Evolutionary conservation across 148 eudicot genomes (phyloP).

Genomic region (Tetragonia tetragonoides): DNA sequence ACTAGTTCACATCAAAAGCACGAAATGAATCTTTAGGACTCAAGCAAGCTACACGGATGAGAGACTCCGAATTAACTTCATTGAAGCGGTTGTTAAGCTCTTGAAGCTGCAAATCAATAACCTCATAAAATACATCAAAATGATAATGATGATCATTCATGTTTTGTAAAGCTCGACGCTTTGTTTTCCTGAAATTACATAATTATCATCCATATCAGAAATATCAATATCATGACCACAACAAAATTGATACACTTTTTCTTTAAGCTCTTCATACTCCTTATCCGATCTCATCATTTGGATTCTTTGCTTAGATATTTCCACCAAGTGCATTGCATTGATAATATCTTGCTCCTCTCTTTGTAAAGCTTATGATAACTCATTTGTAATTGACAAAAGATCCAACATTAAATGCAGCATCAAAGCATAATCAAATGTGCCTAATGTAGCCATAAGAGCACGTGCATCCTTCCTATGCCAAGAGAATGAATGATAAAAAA

Average conservation of each 20-base stretch:
- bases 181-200: background rate
- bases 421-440: background rate
- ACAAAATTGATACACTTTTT: constrained; percentile 24
- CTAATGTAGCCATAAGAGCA: background rate
- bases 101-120: constrained; percentile 27
- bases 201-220: constrained; percentile 10
- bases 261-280: constrained; percentile 17
- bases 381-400: constrained; percentile 17
- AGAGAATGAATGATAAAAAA: background rate
- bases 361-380: constrained; percentile 20
- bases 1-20: constrained; percentile 6
- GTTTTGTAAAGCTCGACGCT: background rate
- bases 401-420: background rate
- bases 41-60: constrained; percentile 13
- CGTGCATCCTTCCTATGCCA: background rate
- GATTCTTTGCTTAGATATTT: constrained; percentile 5
- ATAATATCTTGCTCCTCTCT: constrained; percentile 29
- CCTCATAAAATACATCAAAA: constrained; percentile 16
- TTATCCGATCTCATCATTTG: constrained; percentile 17
- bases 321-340: constrained; percentile 21
- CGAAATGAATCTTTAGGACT: background rate
- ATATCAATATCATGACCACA: constrained; percentile 6
- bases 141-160: constrained; percentile 21
- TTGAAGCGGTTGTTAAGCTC: constrained; percentile 18
- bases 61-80: constrained; percentile 1